Evolutionary conservation across 2,329 filamentous ascomycete species (phyloP).

Genomic region (Amphichorda felina): DNA sequence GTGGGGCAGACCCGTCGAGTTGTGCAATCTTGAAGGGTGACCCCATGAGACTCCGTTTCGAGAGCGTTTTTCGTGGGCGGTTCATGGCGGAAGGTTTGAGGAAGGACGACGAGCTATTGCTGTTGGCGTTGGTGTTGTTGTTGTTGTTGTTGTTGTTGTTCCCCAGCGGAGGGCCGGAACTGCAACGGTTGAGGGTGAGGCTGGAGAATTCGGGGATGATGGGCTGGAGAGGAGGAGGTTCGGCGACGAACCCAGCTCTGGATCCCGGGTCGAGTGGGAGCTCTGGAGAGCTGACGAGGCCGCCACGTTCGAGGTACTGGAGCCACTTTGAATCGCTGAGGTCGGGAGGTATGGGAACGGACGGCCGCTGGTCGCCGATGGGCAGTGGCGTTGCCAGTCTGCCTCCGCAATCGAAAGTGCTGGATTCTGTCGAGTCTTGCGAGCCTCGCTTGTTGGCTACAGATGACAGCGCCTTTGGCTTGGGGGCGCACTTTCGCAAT

Average conservation of each 20-base stretch:
- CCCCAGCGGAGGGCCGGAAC: no score
- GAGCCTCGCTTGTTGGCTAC: slow-evolving; percentile 1
- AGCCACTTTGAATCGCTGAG: slow-evolving; percentile 20
- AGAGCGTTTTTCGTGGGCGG: slow-evolving; percentile 3
- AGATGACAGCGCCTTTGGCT: not conserved
- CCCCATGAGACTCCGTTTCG: slow-evolving; percentile 24
- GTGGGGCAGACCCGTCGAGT: slow-evolving; percentile 17
- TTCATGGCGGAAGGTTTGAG: not conserved
- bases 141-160: no score
- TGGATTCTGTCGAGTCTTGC: not conserved
- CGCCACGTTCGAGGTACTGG: slow-evolving; percentile 15
- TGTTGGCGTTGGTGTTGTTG: slow-evolving; percentile 18
- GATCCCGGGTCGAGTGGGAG: slow-evolving; percentile 5
- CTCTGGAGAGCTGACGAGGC: slow-evolving; percentile 7
- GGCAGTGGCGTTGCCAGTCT: not conserved
- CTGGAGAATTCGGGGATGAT: slow-evolving; percentile 3
- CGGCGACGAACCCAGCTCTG: not conserved
- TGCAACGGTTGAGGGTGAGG: slow-evolving; percentile 7
- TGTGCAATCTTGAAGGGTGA: slow-evolving; percentile 32
- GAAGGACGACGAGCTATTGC: slow-evolving; percentile 5
- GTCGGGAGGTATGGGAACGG: slow-evolving; percentile 15
- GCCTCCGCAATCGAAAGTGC: not conserved
- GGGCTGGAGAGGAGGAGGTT: not conserved
- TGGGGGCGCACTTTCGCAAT: not conserved
- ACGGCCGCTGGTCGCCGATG: slow-evolving; percentile 2